Conservation (phyloP, 1,284 basidiomycete species). For the Sanghuangporus baumii region DNA sequence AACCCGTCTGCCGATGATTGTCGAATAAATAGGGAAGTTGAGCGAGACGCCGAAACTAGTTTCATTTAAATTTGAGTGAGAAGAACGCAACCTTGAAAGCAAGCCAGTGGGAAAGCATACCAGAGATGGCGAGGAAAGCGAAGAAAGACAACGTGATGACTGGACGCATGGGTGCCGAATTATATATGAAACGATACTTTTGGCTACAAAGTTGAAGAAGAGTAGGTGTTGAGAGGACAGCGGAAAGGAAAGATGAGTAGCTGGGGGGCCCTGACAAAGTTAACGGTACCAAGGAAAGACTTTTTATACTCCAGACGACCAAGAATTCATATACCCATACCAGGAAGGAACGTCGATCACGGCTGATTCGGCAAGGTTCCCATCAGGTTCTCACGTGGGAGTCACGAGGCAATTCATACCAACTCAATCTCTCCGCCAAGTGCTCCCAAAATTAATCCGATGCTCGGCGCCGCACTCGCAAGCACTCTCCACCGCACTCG, state of each 20-base stretch:
- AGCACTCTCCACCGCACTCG: not conserved
- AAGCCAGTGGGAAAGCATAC: not conserved
- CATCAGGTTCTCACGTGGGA: not conserved
- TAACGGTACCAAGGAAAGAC: not conserved
- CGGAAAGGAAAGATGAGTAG: not conserved
- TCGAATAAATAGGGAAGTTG: not conserved
- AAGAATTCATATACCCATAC: not conserved
- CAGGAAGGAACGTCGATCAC: not conserved
- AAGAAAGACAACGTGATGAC: not conserved
- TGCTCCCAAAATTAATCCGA: not conserved
- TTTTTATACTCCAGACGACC: not conserved
- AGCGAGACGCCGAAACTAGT: not conserved
- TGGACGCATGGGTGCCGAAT: not conserved
- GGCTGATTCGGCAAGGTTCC: not conserved
- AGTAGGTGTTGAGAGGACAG: not conserved
- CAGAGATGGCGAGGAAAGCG: not conserved
- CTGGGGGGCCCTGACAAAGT: not conserved
- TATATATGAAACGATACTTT: not conserved
- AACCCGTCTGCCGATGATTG: slow-evolving; percentile 2
- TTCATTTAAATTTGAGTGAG: not conserved
- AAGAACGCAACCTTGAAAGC: not conserved
- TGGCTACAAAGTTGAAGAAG: not conserved
- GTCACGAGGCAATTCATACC: not conserved
- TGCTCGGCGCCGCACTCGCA: not conserved
- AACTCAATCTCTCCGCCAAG: not conserved